Percentiles rank a stretch among this genome's conserved stretches.
phyloP scores from a whole-genome alignment of 2,329 filamentous ascomycete genomes.

The Teratosphaeria pseudoeucalypti region DNA sequence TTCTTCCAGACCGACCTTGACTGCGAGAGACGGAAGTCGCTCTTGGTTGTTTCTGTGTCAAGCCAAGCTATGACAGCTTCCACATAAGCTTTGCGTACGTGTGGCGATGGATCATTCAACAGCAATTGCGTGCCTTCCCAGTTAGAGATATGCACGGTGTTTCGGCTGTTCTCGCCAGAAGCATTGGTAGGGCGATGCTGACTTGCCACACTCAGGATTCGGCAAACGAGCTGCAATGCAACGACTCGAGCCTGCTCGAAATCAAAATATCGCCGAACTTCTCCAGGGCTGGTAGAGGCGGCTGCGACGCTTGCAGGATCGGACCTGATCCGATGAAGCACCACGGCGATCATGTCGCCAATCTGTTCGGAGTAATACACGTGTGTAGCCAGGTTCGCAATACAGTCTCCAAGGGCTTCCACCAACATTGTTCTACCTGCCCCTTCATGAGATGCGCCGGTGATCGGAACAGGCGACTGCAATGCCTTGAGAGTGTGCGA shows the following conservation, averaged over 20 bases:
- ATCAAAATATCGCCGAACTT: conserved; percentile 44
- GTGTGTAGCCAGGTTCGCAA: conserved; percentile 85
- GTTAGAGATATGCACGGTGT: conserved; percentile 61
- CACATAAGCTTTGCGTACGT: conserved; percentile 74
- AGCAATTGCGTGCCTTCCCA: conserved; percentile 98
- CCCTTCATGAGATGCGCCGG: conserved; percentile 16
- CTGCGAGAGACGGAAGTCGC: conserved; percentile 14
- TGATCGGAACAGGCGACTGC: conserved; percentile 45
- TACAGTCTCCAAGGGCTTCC: conserved; percentile 63
- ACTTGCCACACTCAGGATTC: conserved; percentile 74
- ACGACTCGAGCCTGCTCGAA: conserved; percentile 50
- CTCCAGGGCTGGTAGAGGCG: conserved; percentile 24
- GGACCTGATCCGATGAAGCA: conserved; percentile 69
- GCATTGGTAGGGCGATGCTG: conserved; percentile 9
- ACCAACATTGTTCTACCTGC: conserved; percentile 40
- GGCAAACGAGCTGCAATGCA: conserved; percentile 70
- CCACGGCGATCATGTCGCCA: conserved; percentile 79
- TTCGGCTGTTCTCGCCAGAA: conserved; percentile 38
- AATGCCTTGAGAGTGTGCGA: conserved; percentile 72
- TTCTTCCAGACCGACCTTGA: conserved; percentile 4
- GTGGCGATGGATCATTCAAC: conserved; percentile 64
- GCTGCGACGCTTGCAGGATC: conserved; percentile 36
- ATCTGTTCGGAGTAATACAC: conserved; percentile 97
- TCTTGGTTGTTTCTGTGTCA: conserved; percentile 21
- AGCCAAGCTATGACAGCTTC: conserved; percentile 80